Evolutionary conservation across 208 protist genomes (phyloP).

Genomic region (Phytomonas sp.): DNA sequence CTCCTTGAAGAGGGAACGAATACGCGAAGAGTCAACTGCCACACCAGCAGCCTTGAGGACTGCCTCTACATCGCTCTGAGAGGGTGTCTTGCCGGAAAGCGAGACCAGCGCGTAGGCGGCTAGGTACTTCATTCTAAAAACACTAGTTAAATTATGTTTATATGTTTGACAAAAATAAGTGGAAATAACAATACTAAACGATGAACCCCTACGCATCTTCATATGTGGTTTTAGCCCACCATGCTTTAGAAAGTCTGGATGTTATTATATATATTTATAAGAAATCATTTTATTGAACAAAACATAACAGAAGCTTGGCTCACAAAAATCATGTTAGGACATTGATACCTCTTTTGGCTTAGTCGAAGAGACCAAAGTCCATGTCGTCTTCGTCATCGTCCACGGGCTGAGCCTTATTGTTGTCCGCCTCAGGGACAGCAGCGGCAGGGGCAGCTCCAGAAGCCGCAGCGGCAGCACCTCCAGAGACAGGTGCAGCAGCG

Average conservation of each 20-base stretch:
- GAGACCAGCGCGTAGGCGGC: slow-evolving; percentile 88
- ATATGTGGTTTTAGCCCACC: no score
- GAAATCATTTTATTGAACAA: not conserved
- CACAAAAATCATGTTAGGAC: no score
- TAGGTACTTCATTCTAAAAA: slow-evolving; percentile 82
- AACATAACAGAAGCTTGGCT: not conserved
- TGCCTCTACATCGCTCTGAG: slow-evolving; percentile 77
- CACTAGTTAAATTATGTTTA: slow-evolving; percentile 2
- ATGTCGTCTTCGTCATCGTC: slow-evolving; percentile 86
- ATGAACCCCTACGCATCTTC: no score
- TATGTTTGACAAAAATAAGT: not conserved
- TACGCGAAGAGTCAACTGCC: slow-evolving; percentile 55
- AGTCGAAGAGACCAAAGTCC: slow-evolving; percentile 91
- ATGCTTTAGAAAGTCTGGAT: no score
- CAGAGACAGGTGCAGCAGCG: slow-evolving; percentile 29
- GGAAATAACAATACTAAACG: no score
- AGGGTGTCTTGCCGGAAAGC: slow-evolving; percentile 76
- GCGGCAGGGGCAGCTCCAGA: slow-evolving; percentile 41
- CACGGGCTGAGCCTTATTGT: slow-evolving; percentile 48
- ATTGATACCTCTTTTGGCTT: no score
- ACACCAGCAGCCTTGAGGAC: slow-evolving; percentile 86
- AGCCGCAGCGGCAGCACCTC: slow-evolving; percentile 26
- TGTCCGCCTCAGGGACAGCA: slow-evolving; percentile 31
- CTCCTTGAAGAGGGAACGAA: slow-evolving; percentile 67
- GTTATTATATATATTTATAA: no score